Evolutionary conservation across 2,329 filamentous ascomycete species (phyloP).

Genomic region (Fusarium guadeloupense): DNA sequence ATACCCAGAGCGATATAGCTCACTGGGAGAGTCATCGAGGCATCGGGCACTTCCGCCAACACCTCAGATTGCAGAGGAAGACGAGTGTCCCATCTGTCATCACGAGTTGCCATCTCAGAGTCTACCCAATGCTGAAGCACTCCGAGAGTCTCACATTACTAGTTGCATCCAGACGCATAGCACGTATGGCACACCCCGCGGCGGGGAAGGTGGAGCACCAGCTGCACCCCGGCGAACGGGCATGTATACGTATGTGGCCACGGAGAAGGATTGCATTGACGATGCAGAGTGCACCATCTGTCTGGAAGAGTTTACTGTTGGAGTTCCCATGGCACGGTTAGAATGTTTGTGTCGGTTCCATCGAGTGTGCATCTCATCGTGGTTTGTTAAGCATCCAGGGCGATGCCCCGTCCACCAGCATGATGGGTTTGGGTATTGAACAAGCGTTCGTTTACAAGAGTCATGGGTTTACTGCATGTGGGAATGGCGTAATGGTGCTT

Average conservation of each 20-base stretch:
- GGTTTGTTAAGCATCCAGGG: conserved; percentile 70
- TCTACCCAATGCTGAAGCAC: conserved; percentile 62
- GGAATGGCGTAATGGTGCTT: conserved; percentile 29
- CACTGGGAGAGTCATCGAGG: conserved; percentile 47
- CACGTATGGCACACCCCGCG: conserved; percentile 53
- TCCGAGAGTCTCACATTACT: conserved; percentile 67
- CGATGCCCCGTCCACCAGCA: conserved; percentile 74
- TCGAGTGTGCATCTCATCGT: conserved; percentile 66
- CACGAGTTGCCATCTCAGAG: conserved; percentile 70
- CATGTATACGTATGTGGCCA: conserved; percentile 71
- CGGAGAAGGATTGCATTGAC: conserved; percentile 74
- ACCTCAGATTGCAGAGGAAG: conserved; percentile 72
- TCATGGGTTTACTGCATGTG: conserved; percentile 32
- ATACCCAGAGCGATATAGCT: conserved; percentile 46
- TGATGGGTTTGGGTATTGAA: conserved; percentile 64
- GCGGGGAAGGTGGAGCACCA: conserved; percentile 42
- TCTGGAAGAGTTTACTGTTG: conserved; percentile 71
- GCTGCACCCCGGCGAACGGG: conserved; percentile 60
- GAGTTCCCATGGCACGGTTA: conserved; percentile 70
- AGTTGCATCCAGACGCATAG: conserved; percentile 66
- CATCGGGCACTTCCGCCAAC: conserved; percentile 54
- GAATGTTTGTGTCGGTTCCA: conserved; percentile 75
- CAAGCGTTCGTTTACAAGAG: conserved; percentile 11
- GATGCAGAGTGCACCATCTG: conserved; percentile 75
- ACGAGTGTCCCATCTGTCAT: conserved; percentile 82